Evolutionary conservation across 2,329 filamentous ascomycete genomes (phyloP).

Genomic region (Cercospora brassicicola): DNA sequence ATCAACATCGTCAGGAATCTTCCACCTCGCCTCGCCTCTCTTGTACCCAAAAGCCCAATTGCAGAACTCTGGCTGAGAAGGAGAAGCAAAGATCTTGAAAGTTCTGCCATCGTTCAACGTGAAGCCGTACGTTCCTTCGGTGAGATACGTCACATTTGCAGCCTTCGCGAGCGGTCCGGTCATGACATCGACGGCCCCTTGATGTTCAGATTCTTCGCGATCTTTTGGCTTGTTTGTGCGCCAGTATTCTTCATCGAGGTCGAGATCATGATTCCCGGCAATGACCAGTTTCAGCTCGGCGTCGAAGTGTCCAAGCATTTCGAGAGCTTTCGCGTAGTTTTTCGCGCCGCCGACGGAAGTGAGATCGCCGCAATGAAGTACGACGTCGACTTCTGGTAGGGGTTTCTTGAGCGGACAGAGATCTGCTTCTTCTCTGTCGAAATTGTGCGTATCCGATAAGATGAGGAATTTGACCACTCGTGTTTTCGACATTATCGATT

Average conservation of each 20-base stretch:
- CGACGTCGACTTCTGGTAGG: conserved; percentile 36
- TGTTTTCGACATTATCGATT: neutral
- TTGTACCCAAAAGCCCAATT: conserved; percentile 57
- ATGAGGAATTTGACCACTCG: conserved; percentile 22
- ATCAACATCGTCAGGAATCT: conserved; percentile 33
- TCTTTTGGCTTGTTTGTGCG: conserved; percentile 37
- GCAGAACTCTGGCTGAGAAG: conserved; percentile 54
- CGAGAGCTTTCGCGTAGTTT: conserved; percentile 33
- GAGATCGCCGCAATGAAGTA: conserved; percentile 44
- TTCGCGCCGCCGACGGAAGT: conserved; percentile 33
- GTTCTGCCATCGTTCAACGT: conserved; percentile 48
- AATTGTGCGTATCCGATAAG: conserved; percentile 34
- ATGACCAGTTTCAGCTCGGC: conserved; percentile 40
- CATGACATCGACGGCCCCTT: conserved; percentile 19
- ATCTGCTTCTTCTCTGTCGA: conserved; percentile 14
- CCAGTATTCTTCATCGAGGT: conserved; percentile 39
- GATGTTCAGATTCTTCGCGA: conserved; percentile 31
- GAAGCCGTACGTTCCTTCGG: conserved; percentile 53
- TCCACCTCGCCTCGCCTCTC: conserved; percentile 44
- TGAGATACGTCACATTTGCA: conserved; percentile 54
- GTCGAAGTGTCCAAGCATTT: conserved; percentile 29
- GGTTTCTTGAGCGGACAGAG: conserved; percentile 16
- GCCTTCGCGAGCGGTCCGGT: conserved; percentile 36
- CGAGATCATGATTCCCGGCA: conserved; percentile 40
- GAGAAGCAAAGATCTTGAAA: conserved; percentile 54